Base-by-base conservation (phyloP, 495 filamentous ascomycete species). In the Aspergillus avenaceus region DNA sequence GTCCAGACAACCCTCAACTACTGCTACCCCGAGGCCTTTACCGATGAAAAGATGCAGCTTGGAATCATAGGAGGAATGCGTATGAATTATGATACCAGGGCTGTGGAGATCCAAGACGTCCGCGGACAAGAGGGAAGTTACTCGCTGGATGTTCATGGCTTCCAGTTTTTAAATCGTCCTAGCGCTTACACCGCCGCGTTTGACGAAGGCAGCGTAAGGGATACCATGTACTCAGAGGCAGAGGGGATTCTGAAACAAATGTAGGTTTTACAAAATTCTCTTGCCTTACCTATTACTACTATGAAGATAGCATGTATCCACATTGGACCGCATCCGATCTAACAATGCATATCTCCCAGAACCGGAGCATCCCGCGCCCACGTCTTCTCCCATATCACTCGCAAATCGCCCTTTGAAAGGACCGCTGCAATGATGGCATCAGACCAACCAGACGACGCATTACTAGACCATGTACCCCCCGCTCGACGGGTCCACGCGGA, bases 1-100 rank as follows among this genome's bases (percentile, higher is more conserved):
- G 21, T 46, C 27, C 16, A 32, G 18, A 46, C 43, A 8, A 19
- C 43, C n/a, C 43, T 46, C 21, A 23, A 46, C 11, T 46, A 46
- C 43, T 23, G 11, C 16, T 27, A 16, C 1, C 19, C 14, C 26
- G 25, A 4, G 6, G n/a, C 22, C 18, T 12, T 32, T 29, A 8
- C 28, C 3, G 7, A 25, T 2, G 8, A 29, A 18, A 11, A 36
- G 21, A 24, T 25, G 13, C 13, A 13, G 6, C 18, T 36, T 18
- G 44, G 44, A 5, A 47, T 29, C 14, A 3, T 47, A 4, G 44
- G 21, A 4, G 5, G 13, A 0, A 23, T 14, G 21, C 44, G 28
- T 9, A 19, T 8, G 14, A 9, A 16, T 2, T 9, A 13, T 21
- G 44, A 47, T 12, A 1, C 9, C 8, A 14, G 23, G 8, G 18